Base-by-base conservation (phyloP, 2,329 filamentous ascomycete species). In the Monosporascus cannonballus region DNA sequence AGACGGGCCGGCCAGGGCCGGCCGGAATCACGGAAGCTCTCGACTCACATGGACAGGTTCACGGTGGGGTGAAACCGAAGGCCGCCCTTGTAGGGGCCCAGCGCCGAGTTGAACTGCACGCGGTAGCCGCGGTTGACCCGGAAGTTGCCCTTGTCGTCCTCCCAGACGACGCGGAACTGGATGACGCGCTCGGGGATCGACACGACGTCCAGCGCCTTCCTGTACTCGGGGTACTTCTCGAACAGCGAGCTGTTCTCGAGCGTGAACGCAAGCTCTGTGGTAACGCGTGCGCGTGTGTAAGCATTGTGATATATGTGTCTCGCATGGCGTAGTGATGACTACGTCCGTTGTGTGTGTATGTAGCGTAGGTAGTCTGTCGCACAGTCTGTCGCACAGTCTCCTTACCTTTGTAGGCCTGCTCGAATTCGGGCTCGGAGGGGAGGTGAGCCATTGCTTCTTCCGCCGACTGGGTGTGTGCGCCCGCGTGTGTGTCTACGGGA, bases 11-110 rank as follows among this genome's bases (percentile, higher is more conserved):
- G 14, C 11, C 30, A 34, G 9, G 30, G 30, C 30, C 11, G 30
- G 30, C 30, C 30, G 30, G 30, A 34, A 5, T 9, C 11, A 34
- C 30, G 30, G 30, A 5, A 34, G 30, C 30, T 34, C 11, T 18
- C 27, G 24, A 62, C 72, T 64, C 64, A 77, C 74, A 87, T 84
- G 57, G 81, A 85, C 67, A 87, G 72, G 74, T 87, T 94, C 73
- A 94, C 90, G 11, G 86, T 85, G 57, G 93, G 94, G 74, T 99
- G 94, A 75, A 99, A 90, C 64, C 94, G 83, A 63, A 97, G 85
- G 71, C 94, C 94, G 61, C 94, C 94, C 84, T 97, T 97, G 87
- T 96, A 97, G 50, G 94, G 94, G 53, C 94, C 94, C 22, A 97
- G 86, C 46, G 93, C 92, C 47, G 89, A 95, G 85, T 97, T 99